phyloP scores from a whole-genome alignment of 116 monocot species.

The Cymodocea nodosa region DNA sequence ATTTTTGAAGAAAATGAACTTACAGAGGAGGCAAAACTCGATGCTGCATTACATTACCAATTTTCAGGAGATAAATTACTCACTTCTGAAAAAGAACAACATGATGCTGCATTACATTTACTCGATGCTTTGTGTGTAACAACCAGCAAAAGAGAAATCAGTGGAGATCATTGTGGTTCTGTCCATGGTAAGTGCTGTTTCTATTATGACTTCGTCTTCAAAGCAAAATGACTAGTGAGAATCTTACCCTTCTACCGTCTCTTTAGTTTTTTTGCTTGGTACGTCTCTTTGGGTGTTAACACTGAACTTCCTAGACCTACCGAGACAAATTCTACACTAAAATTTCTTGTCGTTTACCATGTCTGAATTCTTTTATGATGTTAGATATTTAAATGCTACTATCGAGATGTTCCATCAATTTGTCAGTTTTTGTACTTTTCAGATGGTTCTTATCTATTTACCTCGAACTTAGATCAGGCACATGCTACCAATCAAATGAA shows the following conservation, averaged over 20 bases:
- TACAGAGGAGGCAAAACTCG: not conserved
- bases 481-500: not conserved
- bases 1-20: not conserved
- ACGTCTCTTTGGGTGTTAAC: no score
- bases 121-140: not conserved
- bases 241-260: not conserved
- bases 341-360: no score
- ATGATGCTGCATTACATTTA: not conserved
- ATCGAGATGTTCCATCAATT: not conserved
- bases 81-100: slow-evolving; percentile 1
- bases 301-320: no score
- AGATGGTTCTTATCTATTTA: not conserved
- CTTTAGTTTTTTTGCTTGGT: no score
- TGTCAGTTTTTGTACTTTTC: not conserved
- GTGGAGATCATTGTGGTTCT: not conserved
- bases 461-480: not conserved
- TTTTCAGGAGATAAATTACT: not conserved
- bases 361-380: no score
- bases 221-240: not conserved
- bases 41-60: no score
- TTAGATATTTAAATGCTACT: no score
- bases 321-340: no score
- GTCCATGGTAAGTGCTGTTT: not conserved
- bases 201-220: not conserved
- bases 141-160: not conserved